Percentiles rank a stretch among this genome's conserved stretches.
Conservation (phyloP, 805 yeast species). For the Kregervanrija delftensis region DNA sequence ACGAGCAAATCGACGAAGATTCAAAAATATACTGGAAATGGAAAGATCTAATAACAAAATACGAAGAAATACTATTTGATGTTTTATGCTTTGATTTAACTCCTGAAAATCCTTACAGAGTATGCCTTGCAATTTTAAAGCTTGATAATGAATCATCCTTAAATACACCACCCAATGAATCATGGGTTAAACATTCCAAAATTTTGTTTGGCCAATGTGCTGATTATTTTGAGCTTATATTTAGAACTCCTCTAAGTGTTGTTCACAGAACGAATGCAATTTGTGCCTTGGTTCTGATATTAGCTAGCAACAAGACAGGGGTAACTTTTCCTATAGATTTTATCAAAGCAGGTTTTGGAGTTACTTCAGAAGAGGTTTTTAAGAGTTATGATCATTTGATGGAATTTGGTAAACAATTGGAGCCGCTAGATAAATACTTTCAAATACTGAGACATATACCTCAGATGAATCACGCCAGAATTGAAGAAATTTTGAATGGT, state of each 20-base stretch:
- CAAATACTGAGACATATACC: slow-evolving; percentile 21
- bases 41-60: slow-evolving; percentile 39
- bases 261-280: slow-evolving; percentile 18
- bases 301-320: slow-evolving; percentile 17
- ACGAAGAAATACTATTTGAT: slow-evolving; percentile 39
- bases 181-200: slow-evolving; percentile 9
- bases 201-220: slow-evolving; percentile 19
- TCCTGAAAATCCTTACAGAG: slow-evolving; percentile 33
- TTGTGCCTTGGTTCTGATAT: slow-evolving; percentile 19
- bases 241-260: slow-evolving; percentile 24
- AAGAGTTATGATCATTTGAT: slow-evolving; percentile 19
- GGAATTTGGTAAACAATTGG: slow-evolving; percentile 14
- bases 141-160: slow-evolving; percentile 10
- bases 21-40: slow-evolving; percentile 44
- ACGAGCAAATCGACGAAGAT: slow-evolving; percentile 35
- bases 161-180: slow-evolving; percentile 9
- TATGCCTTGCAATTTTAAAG: slow-evolving; percentile 17
- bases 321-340: slow-evolving; percentile 12
- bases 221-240: slow-evolving; percentile 21
- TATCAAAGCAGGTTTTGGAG: slow-evolving; percentile 11
- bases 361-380: slow-evolving; percentile 15
- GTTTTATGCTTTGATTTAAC: slow-evolving; percentile 42
- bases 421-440: slow-evolving; percentile 17
- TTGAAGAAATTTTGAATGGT: not conserved
- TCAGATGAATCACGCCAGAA: slow-evolving; percentile 1